A percentile compares a stretch with the other conserved stretches of the same genome.
Conservation (phyloP, 192 early-diverging fungal genomes). For the Phlyctochytrium planicorne region DNA sequence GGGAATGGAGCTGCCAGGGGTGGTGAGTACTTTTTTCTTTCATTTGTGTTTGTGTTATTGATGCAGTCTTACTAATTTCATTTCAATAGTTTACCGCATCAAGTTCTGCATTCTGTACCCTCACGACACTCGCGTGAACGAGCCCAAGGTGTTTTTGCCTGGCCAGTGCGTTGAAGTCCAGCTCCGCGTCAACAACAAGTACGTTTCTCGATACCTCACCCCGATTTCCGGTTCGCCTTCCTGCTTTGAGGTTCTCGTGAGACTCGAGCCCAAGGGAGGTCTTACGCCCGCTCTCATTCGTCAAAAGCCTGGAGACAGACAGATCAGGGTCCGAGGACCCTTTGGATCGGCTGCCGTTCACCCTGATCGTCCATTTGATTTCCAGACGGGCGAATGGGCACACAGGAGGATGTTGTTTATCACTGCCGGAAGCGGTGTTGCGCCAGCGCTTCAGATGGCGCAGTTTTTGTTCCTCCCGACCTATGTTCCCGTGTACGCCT, state of each 20-base stretch:
- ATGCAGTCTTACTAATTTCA: not conserved
- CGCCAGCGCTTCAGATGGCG: constrained; percentile 33
- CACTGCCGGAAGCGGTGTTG: constrained; percentile 38
- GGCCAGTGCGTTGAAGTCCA: constrained; percentile 44
- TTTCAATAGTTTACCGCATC: constrained; percentile 28
- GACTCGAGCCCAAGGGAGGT: constrained; percentile 15
- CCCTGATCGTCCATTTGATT: constrained; percentile 16
- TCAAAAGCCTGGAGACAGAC: constrained; percentile 38
- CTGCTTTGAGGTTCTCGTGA: constrained; percentile 37
- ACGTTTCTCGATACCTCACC: constrained; percentile 33
- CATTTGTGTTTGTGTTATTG: no score
- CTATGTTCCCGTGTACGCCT: constrained; percentile 26
- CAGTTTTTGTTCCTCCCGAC: constrained; percentile 38
- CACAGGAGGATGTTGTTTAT: constrained; percentile 31
- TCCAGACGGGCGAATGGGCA: not conserved
- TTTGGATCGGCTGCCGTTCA: constrained; percentile 33
- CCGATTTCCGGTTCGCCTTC: constrained; percentile 25
- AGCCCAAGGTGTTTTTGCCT: constrained; percentile 32
- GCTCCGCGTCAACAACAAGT: constrained; percentile 27
- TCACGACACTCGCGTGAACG: constrained; percentile 22
- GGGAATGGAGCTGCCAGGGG: not conserved
- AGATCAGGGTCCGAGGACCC: constrained; percentile 47
- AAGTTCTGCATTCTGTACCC: constrained; percentile 43
- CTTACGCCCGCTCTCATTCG: constrained; percentile 26
- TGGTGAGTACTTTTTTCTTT: not conserved